A percentile compares a stretch with the other conserved stretches of the same genome.
Conservation (phyloP, 768 basidiomycete species). For the Kwoniella pini region DNA sequence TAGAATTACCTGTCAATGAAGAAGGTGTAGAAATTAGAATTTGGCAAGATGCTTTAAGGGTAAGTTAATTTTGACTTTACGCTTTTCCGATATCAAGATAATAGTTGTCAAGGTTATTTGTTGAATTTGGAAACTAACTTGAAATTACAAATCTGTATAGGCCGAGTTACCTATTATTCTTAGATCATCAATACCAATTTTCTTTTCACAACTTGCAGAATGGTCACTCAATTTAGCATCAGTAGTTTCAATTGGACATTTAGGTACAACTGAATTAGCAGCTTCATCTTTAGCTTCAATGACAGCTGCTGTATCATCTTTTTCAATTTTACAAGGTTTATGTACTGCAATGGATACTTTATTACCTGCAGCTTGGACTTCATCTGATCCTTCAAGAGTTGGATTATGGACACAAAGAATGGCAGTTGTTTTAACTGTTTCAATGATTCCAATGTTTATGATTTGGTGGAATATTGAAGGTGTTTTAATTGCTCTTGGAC, state of each 20-base stretch:
- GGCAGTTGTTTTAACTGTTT: constrained; percentile 53
- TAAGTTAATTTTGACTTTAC: constrained; percentile 24
- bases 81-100: too few species aligned
- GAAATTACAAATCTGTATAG: too few species aligned
- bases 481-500: constrained; percentile 64
- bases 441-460: constrained; percentile 60
- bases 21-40: constrained; percentile 37
- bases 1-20: constrained; percentile 44
- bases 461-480: constrained; percentile 83
- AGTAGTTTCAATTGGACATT: constrained; percentile 83
- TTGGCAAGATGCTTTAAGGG: constrained; percentile 42
- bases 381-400: constrained; percentile 74
- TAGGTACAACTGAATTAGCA: constrained; percentile 85
- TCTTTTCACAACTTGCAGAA: constrained; percentile 59
- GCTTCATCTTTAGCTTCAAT: constrained; percentile 63
- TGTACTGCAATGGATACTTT: constrained; percentile 86
- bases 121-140: too few species aligned
- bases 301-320: constrained; percentile 63
- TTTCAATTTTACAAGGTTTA: constrained; percentile 79
- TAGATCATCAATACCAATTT: constrained; percentile 40
- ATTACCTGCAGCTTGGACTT: constrained; percentile 93
- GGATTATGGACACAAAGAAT: constrained; percentile 90
- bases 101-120: too few species aligned
- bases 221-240: constrained; percentile 81
- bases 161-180: constrained; percentile 45